Evolutionary conservation across 768 basidiomycete genomes (phyloP).

Genomic region (Boletus sensibilis): DNA sequence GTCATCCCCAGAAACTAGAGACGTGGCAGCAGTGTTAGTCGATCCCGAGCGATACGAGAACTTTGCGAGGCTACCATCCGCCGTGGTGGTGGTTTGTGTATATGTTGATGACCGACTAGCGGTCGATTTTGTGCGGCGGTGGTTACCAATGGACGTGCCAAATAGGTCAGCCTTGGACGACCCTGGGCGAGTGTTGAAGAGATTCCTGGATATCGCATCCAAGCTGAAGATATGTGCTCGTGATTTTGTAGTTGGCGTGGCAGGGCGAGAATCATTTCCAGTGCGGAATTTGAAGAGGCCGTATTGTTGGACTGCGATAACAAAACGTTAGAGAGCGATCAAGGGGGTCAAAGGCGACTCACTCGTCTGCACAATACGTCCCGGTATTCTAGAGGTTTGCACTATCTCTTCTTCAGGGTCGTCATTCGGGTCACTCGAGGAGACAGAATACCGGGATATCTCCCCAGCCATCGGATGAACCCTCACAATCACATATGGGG

Average conservation of each 20-base stretch:
- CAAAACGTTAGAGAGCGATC: not conserved
- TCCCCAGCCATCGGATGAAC: slow-evolving; percentile 84
- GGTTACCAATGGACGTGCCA: slow-evolving; percentile 65
- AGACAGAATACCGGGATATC: slow-evolving; percentile 74
- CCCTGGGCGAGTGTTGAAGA: slow-evolving; percentile 73
- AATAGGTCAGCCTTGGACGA: slow-evolving; percentile 74
- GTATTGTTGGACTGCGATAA: slow-evolving; percentile 70
- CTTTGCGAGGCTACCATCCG: slow-evolving; percentile 65
- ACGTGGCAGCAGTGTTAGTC: slow-evolving; percentile 61
- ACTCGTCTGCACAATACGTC: slow-evolving; percentile 82
- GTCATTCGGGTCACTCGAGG: slow-evolving; percentile 70
- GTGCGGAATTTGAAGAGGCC: slow-evolving; percentile 88
- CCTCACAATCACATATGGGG: slow-evolving; percentile 78
- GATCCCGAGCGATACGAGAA: slow-evolving; percentile 74
- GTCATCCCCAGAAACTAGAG: slow-evolving; percentile 60
- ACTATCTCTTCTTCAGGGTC: slow-evolving; percentile 82
- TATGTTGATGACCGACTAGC: slow-evolving; percentile 71
- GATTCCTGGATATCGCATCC: slow-evolving; percentile 85
- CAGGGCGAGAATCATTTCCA: slow-evolving; percentile 71
- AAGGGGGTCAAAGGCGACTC: slow-evolving; percentile 28
- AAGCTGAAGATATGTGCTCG: slow-evolving; percentile 84
- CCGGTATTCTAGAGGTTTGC: slow-evolving; percentile 69
- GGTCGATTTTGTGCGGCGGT: slow-evolving; percentile 61
- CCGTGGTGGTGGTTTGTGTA: slow-evolving; percentile 67
- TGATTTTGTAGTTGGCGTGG: slow-evolving; percentile 77